Evolutionary conservation across 2,329 filamentous ascomycete species (phyloP).

Genomic region (Neopestalotiopsis sp.): DNA sequence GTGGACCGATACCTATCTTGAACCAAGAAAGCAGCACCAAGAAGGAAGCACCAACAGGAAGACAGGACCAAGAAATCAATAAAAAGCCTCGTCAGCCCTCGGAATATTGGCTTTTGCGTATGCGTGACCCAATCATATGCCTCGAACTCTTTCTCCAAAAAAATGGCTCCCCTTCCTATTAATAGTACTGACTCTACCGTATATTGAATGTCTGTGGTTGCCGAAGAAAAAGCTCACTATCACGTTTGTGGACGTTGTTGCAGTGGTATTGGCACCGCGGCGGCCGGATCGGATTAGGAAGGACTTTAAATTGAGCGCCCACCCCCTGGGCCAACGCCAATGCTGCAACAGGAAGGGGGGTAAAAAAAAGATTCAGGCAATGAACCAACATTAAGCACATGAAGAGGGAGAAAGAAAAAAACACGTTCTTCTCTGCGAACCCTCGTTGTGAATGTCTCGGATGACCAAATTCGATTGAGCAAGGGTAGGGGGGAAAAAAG

Average conservation of each 20-base stretch:
- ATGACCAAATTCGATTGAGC: not conserved
- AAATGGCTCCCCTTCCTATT: not conserved
- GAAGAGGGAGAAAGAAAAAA: not conserved
- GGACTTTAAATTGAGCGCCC: not conserved
- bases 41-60: too few species aligned
- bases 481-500: not conserved
- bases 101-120: not conserved
- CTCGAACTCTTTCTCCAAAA: not conserved
- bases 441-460: not conserved
- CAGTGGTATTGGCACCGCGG: constrained; percentile 6
- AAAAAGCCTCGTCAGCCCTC: not conserved
- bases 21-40: not conserved
- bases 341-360: too few species aligned
- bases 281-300: constrained; percentile 17
- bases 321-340: not conserved
- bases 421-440: not conserved
- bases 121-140: not conserved
- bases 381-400: not conserved
- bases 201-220: not conserved
- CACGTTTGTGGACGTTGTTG: not conserved
- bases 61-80: not conserved
- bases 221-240: not conserved
- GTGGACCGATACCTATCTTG: not conserved
- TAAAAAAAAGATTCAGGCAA: not conserved
- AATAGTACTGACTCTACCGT: not conserved